Evolutionary conservation across 2,329 filamentous ascomycete species (phyloP).

Genomic region (Aspergillus terreus): DNA sequence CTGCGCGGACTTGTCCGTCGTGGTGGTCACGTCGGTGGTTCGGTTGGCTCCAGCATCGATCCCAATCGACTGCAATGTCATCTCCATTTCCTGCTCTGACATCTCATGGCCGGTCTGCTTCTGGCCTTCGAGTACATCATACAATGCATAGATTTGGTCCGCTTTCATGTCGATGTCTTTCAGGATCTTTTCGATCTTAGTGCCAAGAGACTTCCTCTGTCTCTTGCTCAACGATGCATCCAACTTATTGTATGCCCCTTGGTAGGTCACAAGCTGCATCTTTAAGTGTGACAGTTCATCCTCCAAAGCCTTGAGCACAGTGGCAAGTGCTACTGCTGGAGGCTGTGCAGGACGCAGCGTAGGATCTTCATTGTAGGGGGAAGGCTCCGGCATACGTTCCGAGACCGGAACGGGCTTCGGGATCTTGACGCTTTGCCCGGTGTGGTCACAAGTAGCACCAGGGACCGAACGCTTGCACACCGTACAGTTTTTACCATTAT

Average conservation of each 20-base stretch:
- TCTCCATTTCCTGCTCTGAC: slow-evolving; percentile 60
- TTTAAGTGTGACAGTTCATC: slow-evolving; percentile 78
- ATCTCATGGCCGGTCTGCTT: slow-evolving; percentile 63
- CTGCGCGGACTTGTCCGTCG: slow-evolving; percentile 25
- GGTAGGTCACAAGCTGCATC: slow-evolving; percentile 61
- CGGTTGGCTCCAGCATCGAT: slow-evolving; percentile 24
- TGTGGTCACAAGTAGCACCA: slow-evolving; percentile 32
- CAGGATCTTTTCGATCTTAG: slow-evolving; percentile 59
- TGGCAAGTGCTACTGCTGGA: slow-evolving; percentile 69
- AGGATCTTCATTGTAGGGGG: slow-evolving; percentile 51
- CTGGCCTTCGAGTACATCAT: slow-evolving; percentile 80
- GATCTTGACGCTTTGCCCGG: slow-evolving; percentile 37
- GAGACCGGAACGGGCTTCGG: slow-evolving; percentile 51
- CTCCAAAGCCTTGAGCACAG: slow-evolving; percentile 76
- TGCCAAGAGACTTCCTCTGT: slow-evolving; percentile 59
- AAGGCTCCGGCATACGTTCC: slow-evolving; percentile 42
- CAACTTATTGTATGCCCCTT: slow-evolving; percentile 61
- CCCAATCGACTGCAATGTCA: slow-evolving; percentile 54
- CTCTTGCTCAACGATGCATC: slow-evolving; percentile 65
- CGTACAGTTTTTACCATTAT: slow-evolving; percentile 54
- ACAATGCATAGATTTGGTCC: slow-evolving; percentile 76
- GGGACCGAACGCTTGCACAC: slow-evolving; percentile 49
- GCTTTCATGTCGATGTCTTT: slow-evolving; percentile 67
- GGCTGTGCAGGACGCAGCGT: slow-evolving; percentile 62
- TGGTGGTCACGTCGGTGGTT: slow-evolving; percentile 24